A percentile compares a stretch with the other conserved stretches of the same genome.
Conservation (phyloP, 345 rosid genomes). For the Brassica juncea region DNA sequence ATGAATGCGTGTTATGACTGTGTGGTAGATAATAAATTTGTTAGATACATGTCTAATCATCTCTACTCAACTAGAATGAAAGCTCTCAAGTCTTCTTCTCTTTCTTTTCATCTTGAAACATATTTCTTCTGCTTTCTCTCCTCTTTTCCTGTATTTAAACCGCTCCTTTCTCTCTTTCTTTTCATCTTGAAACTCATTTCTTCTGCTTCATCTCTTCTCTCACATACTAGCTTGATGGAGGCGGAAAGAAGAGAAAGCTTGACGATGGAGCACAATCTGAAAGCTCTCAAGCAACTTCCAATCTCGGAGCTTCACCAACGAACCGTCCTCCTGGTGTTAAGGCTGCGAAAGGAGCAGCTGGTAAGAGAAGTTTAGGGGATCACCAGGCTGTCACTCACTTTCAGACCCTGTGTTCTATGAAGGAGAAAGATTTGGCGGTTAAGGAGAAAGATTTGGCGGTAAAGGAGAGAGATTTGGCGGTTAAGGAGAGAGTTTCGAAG, state of each 20-base stretch:
- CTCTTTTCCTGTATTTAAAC: neutral
- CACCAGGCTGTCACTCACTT: neutral
- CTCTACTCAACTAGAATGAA: neutral
- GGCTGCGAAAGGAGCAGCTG: neutral
- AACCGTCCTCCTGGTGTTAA: neutral
- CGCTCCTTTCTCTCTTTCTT: neutral
- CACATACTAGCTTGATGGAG: neutral
- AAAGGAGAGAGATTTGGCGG: neutral
- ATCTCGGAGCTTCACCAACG: neutral
- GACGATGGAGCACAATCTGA: neutral
- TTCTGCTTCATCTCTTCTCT: neutral
- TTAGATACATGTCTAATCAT: neutral
- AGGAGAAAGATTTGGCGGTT: no score
- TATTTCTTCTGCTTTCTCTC: no score
- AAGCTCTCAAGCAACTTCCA: neutral
- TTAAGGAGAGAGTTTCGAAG: neutral
- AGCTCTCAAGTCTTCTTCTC: no score
- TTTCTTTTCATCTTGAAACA: no score
- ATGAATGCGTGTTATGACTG: no score
- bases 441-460: neutral
- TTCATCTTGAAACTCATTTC: neutral
- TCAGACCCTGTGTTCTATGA: neutral
- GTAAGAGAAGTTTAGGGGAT: neutral
- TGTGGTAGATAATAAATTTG: neutral
- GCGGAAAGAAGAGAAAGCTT: neutral